These are phyloP conservation scores for Thelonectria rubi DNA, from an alignment of 2,329 filamentous ascomycete species.

Conservation along the genomic window DNA sequence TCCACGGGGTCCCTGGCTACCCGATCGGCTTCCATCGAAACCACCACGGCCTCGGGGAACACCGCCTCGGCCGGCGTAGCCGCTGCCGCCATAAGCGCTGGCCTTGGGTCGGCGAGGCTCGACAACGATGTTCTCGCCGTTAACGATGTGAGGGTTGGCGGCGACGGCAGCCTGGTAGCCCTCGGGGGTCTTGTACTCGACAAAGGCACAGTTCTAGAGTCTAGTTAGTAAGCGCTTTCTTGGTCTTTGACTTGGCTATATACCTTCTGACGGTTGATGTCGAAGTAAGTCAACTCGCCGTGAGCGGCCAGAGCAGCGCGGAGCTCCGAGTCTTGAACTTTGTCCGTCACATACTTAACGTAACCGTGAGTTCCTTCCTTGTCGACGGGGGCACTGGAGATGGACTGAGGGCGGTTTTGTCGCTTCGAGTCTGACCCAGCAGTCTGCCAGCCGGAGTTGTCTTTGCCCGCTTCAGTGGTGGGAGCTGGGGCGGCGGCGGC, in stretches of 20 bases:
- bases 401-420: conserved; percentile 77
- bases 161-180: conserved; percentile 84
- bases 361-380: conserved; percentile 85
- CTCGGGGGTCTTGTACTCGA: conserved; percentile 85
- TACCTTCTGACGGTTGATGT: conserved; percentile 87
- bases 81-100: conserved; percentile 74
- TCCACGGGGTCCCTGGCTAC: conserved; percentile 71
- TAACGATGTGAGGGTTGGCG: conserved; percentile 86
- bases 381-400: conserved; percentile 67
- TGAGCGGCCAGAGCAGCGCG: conserved; percentile 75
- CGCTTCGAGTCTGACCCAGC: conserved; percentile 86
- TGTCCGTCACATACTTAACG: conserved; percentile 94
- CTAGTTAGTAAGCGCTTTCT: conserved; percentile 29
- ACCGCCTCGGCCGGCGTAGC: conserved; percentile 71
- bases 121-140: conserved; percentile 82
- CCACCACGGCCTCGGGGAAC: conserved; percentile 73
- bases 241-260: conserved; percentile 31
- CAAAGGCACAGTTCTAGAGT: conserved; percentile 90
- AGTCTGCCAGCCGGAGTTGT: conserved; percentile 78
- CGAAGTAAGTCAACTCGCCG: conserved; percentile 76
- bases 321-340: conserved; percentile 79
- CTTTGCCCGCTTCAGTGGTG: conserved; percentile 58
- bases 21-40: conserved; percentile 66
- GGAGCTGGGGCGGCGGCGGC: conserved; percentile 50
- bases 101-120: conserved; percentile 88